phyloP scores from a whole-genome alignment of 1,284 basidiomycete genomes.

The Cystobasidium pallidum region DNA sequence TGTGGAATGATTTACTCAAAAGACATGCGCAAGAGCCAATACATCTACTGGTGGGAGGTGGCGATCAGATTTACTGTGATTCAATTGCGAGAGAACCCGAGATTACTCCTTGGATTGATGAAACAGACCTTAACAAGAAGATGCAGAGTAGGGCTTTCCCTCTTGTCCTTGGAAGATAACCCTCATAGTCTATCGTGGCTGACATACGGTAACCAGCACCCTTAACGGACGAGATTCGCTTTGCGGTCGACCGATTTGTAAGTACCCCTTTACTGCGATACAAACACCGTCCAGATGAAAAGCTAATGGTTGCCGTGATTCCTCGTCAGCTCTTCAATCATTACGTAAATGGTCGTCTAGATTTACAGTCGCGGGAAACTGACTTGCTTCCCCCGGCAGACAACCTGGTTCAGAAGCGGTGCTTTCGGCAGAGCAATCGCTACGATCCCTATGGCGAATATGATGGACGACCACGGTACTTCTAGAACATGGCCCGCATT shows the following conservation, averaged over 20 bases:
- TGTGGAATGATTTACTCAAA: slow-evolving; percentile 87
- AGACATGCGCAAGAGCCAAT: slow-evolving; percentile 80
- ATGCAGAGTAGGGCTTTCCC: slow-evolving; percentile 60
- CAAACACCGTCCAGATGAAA: background rate
- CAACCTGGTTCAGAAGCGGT: slow-evolving; percentile 72
- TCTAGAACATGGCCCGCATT: too few species aligned
- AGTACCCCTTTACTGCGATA: background rate
- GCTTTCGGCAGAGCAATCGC: slow-evolving; percentile 91
- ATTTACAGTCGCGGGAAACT: background rate
- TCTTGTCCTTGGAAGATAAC: background rate
- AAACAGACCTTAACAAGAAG: slow-evolving; percentile 68
- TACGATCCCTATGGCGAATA: slow-evolving; percentile 72
- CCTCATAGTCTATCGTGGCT: background rate
- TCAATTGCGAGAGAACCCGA: slow-evolving; percentile 60
- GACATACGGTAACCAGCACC: background rate
- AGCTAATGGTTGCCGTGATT: background rate
- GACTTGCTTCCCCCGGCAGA: slow-evolving; percentile 2
- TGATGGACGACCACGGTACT: slow-evolving; percentile 65
- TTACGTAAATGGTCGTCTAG: slow-evolving; percentile 64
- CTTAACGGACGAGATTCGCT: slow-evolving; percentile 71
- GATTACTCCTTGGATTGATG: slow-evolving; percentile 76
- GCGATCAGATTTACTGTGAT: slow-evolving; percentile 68
- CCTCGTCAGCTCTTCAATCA: slow-evolving; percentile 65
- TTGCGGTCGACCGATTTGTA: slow-evolving; percentile 75
- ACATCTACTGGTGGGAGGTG: slow-evolving; percentile 69